A percentile compares a stretch with the other conserved stretches of the same genome.
phyloP scores from a whole-genome alignment of 2,329 filamentous ascomycete genomes.

The Aspergillus fijiensis region DNA sequence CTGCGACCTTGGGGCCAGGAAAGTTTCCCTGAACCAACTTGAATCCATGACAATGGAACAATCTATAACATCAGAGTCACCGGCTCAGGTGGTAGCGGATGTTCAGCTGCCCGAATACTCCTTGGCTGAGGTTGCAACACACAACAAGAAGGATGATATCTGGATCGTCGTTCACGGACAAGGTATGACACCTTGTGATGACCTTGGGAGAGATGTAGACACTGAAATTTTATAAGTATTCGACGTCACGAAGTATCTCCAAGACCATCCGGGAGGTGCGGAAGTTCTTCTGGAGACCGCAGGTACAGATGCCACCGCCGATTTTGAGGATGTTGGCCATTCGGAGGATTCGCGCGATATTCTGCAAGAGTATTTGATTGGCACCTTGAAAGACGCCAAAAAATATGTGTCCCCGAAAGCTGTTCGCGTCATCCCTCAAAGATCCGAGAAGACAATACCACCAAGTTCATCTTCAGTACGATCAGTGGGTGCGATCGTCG shows the following conservation, averaged over 20 bases:
- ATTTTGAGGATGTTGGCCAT: conserved; percentile 48
- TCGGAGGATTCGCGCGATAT: conserved; percentile 49
- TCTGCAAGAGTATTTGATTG: conserved; percentile 38
- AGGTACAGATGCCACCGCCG: conserved; percentile 44
- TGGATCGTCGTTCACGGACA: conserved; percentile 60
- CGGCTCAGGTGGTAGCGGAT: neutral
- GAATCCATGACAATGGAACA: neutral
- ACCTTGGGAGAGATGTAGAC: neutral
- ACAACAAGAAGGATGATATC: conserved; percentile 49
- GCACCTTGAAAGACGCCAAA: conserved; percentile 31
- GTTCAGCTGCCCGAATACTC: conserved; percentile 22
- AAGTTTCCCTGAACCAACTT: neutral
- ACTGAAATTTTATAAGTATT: conserved; percentile 48
- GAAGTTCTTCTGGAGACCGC: conserved; percentile 44
- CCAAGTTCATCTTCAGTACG: conserved; percentile 18
- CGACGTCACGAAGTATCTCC: conserved; percentile 57
- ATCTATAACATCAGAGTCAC: neutral
- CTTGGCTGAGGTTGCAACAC: conserved; percentile 47
- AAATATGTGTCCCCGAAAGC: conserved; percentile 18
- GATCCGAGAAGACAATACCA: conserved; percentile 10
- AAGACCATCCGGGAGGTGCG: conserved; percentile 56
- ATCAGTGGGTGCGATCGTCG: conserved; percentile 29
- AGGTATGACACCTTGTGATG: conserved; percentile 35
- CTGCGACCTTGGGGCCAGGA: no score
- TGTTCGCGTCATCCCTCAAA: conserved; percentile 23